These are phyloP conservation scores for Butyriboletus loyo DNA, from an alignment of 768 basidiomycete genomes.

Conservation along the genomic window DNA sequence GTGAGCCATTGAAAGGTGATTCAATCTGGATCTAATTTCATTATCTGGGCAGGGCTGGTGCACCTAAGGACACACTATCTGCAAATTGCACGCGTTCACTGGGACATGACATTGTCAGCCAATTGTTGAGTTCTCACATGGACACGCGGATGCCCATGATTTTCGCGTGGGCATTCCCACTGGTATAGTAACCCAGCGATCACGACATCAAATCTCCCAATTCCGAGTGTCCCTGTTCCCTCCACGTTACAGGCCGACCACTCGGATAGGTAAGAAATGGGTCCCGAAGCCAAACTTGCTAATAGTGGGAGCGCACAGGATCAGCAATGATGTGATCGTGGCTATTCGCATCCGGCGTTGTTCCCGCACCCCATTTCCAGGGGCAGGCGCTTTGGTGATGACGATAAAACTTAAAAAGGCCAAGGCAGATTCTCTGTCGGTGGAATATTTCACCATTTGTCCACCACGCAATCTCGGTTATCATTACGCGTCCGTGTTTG, in stretches of 20 bases:
- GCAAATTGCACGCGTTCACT: neutral
- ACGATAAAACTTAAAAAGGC: constrained; percentile 15
- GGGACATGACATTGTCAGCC: constrained; percentile 1
- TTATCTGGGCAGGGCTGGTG: neutral
- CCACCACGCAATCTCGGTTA: neutral
- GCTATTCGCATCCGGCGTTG: constrained; percentile 10
- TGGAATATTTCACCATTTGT: constrained; percentile 2
- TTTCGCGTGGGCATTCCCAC: constrained; percentile 15
- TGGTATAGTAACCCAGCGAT: constrained; percentile 7
- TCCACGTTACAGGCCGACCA: constrained; percentile 5
- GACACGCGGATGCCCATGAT: constrained; percentile 7
- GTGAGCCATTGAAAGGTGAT: constrained; percentile 1
- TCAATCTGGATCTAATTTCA: neutral
- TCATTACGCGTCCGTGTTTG: neutral
- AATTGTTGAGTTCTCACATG: constrained; percentile 2
- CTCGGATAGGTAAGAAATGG: constrained; percentile 1
- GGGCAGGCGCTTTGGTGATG: constrained; percentile 1
- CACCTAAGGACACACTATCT: neutral
- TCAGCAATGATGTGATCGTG: constrained; percentile 16
- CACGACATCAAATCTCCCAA: constrained; percentile 17
- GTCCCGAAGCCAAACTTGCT: constrained; percentile 1
- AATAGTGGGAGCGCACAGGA: neutral
- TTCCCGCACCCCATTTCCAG: constrained; percentile 10
- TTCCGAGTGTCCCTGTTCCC: constrained; percentile 9
- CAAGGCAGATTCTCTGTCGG: neutral